These are phyloP conservation scores for Neurospora intermedia DNA, from an alignment of 495 filamentous ascomycete species.

Conservation along the genomic window DNA sequence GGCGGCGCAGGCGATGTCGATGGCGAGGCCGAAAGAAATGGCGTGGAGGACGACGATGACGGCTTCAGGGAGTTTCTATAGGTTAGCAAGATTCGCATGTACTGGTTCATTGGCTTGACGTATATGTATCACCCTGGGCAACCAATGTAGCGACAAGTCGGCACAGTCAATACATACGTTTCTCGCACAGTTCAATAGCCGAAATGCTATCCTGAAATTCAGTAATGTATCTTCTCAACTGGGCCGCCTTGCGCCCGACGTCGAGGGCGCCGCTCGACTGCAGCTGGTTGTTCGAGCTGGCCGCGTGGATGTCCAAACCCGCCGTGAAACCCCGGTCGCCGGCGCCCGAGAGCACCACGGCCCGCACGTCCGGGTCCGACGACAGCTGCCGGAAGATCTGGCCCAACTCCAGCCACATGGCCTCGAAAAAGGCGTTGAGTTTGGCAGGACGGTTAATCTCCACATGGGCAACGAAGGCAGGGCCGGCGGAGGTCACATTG, in stretches of 20 bases:
- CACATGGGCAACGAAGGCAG: constrained; percentile 70
- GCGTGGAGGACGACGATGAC: constrained; percentile 82
- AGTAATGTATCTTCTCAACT: constrained; percentile 53
- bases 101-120: background rate
- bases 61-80: constrained; percentile 30
- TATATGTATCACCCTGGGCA: background rate
- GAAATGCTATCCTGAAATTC: constrained; percentile 72
- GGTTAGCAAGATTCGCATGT: background rate
- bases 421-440: constrained; percentile 80
- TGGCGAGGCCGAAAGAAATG: constrained; percentile 65
- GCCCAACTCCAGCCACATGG: constrained; percentile 83
- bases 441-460: constrained; percentile 87
- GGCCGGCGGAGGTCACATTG: constrained; percentile 57
- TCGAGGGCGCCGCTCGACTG: constrained; percentile 30
- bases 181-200: constrained; percentile 75
- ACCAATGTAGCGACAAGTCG: background rate
- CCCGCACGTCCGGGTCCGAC: constrained; percentile 57
- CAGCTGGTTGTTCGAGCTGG: constrained; percentile 33
- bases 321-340: constrained; percentile 79
- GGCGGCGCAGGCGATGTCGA: constrained; percentile 68
- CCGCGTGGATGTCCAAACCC: constrained; percentile 68
- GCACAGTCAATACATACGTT: constrained; percentile 42
- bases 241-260: constrained; percentile 53
- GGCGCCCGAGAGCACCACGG: constrained; percentile 70
- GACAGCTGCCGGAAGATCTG: constrained; percentile 66